These are phyloP conservation scores for Dactylellina leptospora DNA, from an alignment of 2,329 filamentous ascomycete species.

Conservation along the genomic window DNA sequence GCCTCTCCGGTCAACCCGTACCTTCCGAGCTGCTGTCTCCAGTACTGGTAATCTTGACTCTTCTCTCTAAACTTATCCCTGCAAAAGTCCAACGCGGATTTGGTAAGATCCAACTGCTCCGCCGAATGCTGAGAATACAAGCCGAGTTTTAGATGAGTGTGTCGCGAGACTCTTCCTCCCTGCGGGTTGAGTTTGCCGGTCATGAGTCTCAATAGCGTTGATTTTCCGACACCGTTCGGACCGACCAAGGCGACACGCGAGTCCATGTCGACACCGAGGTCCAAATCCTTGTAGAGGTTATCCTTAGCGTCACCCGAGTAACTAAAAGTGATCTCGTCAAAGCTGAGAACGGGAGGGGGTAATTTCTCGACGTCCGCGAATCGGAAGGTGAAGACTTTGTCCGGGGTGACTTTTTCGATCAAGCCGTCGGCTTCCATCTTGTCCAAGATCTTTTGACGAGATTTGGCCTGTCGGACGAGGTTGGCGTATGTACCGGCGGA, in stretches of 20 bases:
- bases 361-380: slow-evolving; percentile 99
- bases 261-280: slow-evolving; percentile 99
- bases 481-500: slow-evolving; percentile 99
- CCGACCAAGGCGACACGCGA: slow-evolving; percentile 95
- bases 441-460: slow-evolving; percentile 98
- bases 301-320: slow-evolving; percentile 91
- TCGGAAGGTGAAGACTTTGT: slow-evolving; percentile 94
- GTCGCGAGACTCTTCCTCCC: slow-evolving; percentile 80
- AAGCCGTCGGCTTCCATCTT: slow-evolving; percentile 99
- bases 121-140: slow-evolving; percentile 98
- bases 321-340: slow-evolving; percentile 97
- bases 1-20: slow-evolving; percentile 93
- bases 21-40: slow-evolving; percentile 93
- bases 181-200: slow-evolving; percentile 92
- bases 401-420: slow-evolving; percentile 85
- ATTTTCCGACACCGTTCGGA: slow-evolving; percentile 99
- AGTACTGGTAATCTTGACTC: slow-evolving; percentile 98
- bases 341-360: slow-evolving; percentile 93
- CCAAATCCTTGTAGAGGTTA: slow-evolving; percentile 94
- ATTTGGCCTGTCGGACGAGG: slow-evolving; percentile 98
- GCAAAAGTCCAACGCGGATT: slow-evolving; percentile 96
- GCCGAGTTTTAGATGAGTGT: slow-evolving; percentile 98
- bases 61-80: slow-evolving; percentile 90
- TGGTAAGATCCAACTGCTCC: slow-evolving; percentile 97
- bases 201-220: slow-evolving; percentile 93